These are phyloP conservation scores for Priceomyces castillae DNA, from an alignment of 805 yeast species.

Conservation along the genomic window DNA sequence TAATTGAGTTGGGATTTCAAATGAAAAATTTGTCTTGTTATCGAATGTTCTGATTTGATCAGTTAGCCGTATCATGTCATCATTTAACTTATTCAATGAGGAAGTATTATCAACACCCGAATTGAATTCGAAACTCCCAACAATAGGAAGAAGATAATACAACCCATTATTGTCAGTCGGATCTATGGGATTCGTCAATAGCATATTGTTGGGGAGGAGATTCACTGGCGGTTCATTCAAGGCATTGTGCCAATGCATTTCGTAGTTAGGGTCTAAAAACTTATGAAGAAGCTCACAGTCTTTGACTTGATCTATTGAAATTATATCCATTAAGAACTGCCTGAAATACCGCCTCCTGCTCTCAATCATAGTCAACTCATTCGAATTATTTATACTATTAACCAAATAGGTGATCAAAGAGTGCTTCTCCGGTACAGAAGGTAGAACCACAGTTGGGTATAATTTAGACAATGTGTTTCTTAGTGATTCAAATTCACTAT, in stretches of 20 bases:
- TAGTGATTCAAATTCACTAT: conserved; percentile 43
- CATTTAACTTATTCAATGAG: conserved; percentile 32
- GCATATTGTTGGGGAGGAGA: conserved; percentile 45
- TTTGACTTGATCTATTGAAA: conserved; percentile 27
- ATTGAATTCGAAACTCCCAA: conserved; percentile 36
- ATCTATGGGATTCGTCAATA: conserved; percentile 48
- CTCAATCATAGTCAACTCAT: conserved; percentile 41
- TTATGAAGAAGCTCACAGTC: conserved; percentile 40
- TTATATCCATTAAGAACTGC: conserved; percentile 41
- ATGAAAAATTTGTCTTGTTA: conserved; percentile 1
- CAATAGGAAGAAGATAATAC: conserved; percentile 46
- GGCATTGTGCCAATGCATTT: conserved; percentile 50
- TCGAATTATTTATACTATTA: conserved; percentile 37
- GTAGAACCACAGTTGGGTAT: conserved; percentile 40
- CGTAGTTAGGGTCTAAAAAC: conserved; percentile 51
- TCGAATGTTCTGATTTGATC: conserved; percentile 32
- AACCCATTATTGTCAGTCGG: conserved; percentile 56
- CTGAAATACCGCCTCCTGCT: conserved; percentile 47
- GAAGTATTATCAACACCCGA: conserved; percentile 29
- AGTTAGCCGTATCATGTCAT: conserved; percentile 31
- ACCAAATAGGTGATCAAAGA: conserved; percentile 43
- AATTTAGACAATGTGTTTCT: conserved; percentile 35
- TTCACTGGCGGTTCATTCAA: conserved; percentile 46
- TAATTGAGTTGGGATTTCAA: conserved; percentile 28
- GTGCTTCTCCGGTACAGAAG: conserved; percentile 47